Conservation (phyloP, 78 protist species). For the Isochrysis galbana region DNA sequence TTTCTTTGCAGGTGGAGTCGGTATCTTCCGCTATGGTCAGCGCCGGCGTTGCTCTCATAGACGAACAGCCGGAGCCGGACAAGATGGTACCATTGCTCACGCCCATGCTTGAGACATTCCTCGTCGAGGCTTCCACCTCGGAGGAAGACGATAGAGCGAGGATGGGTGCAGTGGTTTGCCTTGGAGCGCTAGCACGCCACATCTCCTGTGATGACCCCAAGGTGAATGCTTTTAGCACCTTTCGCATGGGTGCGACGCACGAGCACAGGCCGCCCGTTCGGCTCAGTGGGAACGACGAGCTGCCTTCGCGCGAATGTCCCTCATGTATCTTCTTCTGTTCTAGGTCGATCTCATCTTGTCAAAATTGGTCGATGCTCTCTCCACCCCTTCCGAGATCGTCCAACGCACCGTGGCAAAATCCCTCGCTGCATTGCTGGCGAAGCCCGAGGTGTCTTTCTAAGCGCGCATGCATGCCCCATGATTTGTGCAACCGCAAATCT, state of each 20-base stretch:
- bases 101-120: background rate
- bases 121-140: background rate
- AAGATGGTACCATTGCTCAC: background rate
- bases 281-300: no score
- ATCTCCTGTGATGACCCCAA: background rate
- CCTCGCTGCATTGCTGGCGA: conserved; percentile 51
- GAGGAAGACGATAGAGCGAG: background rate
- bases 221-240: no score
- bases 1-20: background rate
- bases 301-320: no score
- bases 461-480: no score
- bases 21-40: background rate
- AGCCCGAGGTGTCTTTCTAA: no score
- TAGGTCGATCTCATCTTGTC: background rate
- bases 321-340: no score
- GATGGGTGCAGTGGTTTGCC: background rate
- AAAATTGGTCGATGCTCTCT: conserved; percentile 42
- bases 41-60: conserved; percentile 10
- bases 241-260: no score
- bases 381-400: conserved; percentile 69
- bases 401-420: conserved; percentile 61
- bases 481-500: no score
- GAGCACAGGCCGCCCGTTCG: no score
- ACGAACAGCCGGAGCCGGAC: background rate
- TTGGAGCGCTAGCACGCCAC: conserved; percentile 28